These are phyloP conservation scores for Paecilomyces variotii DNA, from an alignment of 2,329 filamentous ascomycete species.

Conservation along the genomic window DNA sequence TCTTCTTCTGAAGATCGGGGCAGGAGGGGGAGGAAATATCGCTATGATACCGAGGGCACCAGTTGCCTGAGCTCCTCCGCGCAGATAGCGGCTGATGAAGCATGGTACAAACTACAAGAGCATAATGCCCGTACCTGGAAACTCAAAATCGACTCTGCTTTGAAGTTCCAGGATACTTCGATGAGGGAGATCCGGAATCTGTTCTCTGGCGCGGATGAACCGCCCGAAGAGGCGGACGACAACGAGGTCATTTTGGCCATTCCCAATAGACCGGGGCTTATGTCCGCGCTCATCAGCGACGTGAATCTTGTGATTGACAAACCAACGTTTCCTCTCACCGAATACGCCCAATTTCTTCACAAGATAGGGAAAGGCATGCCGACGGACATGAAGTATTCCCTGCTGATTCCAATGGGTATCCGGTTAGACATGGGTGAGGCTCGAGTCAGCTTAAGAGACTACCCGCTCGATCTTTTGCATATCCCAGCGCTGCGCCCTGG, in stretches of 20 bases:
- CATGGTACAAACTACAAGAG: constrained; percentile 63
- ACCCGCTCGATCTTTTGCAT: constrained; percentile 84
- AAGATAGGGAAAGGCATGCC: constrained; percentile 96
- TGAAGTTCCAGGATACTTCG: constrained; percentile 60
- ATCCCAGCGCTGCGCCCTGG: constrained; percentile 73
- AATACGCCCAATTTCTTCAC: constrained; percentile 77
- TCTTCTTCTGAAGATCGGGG: constrained; percentile 22
- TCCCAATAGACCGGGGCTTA: constrained; percentile 73
- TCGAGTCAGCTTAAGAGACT: constrained; percentile 79
- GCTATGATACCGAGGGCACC: constrained; percentile 74
- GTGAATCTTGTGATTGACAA: constrained; percentile 82
- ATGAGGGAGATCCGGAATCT: constrained; percentile 70
- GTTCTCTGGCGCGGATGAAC: constrained; percentile 74
- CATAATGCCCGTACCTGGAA: constrained; percentile 92
- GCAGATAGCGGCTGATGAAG: constrained; percentile 67
- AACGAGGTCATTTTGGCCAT: constrained; percentile 79
- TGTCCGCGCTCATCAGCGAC: constrained; percentile 74
- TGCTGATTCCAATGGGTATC: constrained; percentile 84
- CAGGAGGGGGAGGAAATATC: constrained; percentile 32
- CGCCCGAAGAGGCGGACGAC: constrained; percentile 74
- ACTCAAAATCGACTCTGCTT: constrained; percentile 72
- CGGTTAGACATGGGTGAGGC: constrained; percentile 86
- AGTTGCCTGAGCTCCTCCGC: constrained; percentile 63
- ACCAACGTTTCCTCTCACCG: constrained; percentile 75
- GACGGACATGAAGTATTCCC: constrained; percentile 76